Evolutionary conservation across 306 rosid species (phyloP).

Genomic region (Hippophae gyantsensis): DNA sequence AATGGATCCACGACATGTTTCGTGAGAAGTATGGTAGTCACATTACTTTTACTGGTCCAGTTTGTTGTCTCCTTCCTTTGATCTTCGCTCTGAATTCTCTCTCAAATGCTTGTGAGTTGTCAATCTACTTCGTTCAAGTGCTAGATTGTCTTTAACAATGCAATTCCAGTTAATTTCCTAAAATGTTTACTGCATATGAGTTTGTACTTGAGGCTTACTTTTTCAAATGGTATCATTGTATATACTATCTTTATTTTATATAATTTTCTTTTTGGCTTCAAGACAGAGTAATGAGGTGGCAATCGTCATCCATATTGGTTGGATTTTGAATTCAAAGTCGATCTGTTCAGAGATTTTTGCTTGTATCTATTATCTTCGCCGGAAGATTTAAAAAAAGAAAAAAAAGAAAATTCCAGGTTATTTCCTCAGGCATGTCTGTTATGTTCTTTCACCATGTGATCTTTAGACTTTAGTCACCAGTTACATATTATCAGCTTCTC

Average conservation of each 20-base stretch:
- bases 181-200: too few relatives aligned
- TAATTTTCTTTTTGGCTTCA: slow-evolving; percentile 19
- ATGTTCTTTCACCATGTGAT: neutral
- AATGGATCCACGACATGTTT: slow-evolving; percentile 16
- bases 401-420: slow-evolving; percentile 36
- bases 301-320: slow-evolving; percentile 19
- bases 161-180: too few relatives aligned
- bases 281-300: slow-evolving; percentile 17
- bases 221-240: neutral
- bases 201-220: too few relatives aligned
- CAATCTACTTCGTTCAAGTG: too few relatives aligned
- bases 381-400: slow-evolving; percentile 12
- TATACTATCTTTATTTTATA: slow-evolving; percentile 8
- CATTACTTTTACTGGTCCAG: neutral
- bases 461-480: neutral
- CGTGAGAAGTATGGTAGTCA: neutral
- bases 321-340: slow-evolving; percentile 14
- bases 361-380: slow-evolving; percentile 14
- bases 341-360: slow-evolving; percentile 21
- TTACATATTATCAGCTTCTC: slow-evolving; percentile 11
- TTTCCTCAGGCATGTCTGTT: slow-evolving; percentile 10
- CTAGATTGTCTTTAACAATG: too few relatives aligned
- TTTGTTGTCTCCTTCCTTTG: too few relatives aligned
- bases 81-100: too few relatives aligned
- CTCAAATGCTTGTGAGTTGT: too few relatives aligned